Percentiles rank a stretch among this genome's conserved stretches.
Conservation (phyloP, 2,329 filamentous ascomycete species). For the Xylariaceae sp. region DNA sequence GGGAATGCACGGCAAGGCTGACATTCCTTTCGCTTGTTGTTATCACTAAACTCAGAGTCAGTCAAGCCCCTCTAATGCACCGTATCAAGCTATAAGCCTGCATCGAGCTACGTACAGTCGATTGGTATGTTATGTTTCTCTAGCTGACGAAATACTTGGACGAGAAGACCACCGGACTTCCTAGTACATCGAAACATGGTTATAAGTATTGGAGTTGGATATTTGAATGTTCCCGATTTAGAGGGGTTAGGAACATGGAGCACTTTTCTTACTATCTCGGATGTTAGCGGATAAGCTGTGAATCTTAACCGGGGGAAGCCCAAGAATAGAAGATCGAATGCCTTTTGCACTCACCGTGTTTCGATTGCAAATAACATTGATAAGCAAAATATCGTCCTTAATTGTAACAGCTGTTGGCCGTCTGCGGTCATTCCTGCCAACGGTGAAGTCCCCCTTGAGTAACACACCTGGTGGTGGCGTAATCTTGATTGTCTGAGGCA, state of each 20-base stretch:
- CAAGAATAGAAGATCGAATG: no score
- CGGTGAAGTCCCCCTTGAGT: constrained; percentile 28
- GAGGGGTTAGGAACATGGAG: no score
- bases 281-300: no score
- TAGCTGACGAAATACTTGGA: constrained; percentile 27
- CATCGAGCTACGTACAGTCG: constrained; percentile 9
- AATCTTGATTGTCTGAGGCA: constrained; percentile 11
- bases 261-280: no score
- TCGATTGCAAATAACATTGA: constrained; percentile 29
- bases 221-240: no score
- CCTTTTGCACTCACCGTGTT: constrained; percentile 14
- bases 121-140: constrained; percentile 27
- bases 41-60: constrained; percentile 11
- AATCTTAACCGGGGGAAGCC: no score
- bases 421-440: constrained; percentile 26
- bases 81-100: no score
- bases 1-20: constrained; percentile 27
- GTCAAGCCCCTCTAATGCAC: no score
- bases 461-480: constrained; percentile 25
- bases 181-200: no score
- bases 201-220: no score
- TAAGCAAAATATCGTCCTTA: constrained; percentile 27
- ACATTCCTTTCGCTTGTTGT: constrained; percentile 30
- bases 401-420: constrained; percentile 28
- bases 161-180: constrained; percentile 28